Base-by-base conservation (phyloP, 2,329 filamentous ascomycete genomes). In the Penicillium sp. region DNA sequence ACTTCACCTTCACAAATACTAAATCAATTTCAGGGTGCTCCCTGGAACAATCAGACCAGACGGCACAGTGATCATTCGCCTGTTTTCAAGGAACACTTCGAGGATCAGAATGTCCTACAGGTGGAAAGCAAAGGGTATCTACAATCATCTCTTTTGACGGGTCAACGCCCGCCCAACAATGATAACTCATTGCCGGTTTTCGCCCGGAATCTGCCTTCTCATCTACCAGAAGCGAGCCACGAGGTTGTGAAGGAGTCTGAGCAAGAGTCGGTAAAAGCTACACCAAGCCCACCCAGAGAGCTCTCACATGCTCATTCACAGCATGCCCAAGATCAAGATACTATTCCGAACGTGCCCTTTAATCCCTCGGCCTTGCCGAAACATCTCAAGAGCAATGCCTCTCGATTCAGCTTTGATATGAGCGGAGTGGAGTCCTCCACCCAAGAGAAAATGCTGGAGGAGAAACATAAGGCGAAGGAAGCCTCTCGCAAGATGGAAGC, bases 381-480 rank as follows among this genome's bases (percentile, higher is more conserved):
- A 50, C 75, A 76, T 56, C 64, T 77, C 46, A 75, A 70, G 49
- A 84, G 81, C 59, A 80, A 78, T 62, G 79, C 81, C 0, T 84
- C 80, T 2, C 72, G 82, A 9, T 86, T 86, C 61, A 85, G 82
- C 57, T 86, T 86, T 56, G 82, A 86, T 54, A 78, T 84, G 59
- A 77, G 74, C 5, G 77, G 77, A 13, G 73, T 75, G 9, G 81
- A 80, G 46, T 82, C 80, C 4, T 75, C 77, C 4, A 73, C 75
- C 0, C 80, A 86, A 60, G 82, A 86, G 59, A 78, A 78, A 54
- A 67, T 83, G 6, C 67, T 86, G 29, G 82, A 86, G 66, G 82
- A 85, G 52, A 81, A 80, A 43, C 80, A 84, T 57, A 76, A 80
- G 69, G 68, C 76, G 63, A 70, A 80, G 69, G 71, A 78, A 64